Conservation (phyloP, 768 basidiomycete genomes). For the Mrakia blollopis region DNA sequence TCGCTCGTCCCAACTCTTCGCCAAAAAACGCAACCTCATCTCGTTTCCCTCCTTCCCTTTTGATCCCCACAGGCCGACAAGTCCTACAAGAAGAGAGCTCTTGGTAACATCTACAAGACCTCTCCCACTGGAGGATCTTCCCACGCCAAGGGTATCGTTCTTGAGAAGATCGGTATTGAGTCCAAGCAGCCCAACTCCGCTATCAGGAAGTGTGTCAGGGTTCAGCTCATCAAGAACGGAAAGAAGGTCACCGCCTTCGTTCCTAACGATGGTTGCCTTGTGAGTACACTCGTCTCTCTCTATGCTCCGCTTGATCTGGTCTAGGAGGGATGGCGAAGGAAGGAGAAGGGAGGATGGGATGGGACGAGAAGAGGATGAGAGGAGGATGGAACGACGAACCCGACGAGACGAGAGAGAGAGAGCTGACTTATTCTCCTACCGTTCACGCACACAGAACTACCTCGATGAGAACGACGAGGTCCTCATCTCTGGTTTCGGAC, state of each 20-base stretch:
- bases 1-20: background rate
- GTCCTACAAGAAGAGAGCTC: conserved; percentile 97
- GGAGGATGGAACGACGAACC: background rate
- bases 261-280: conserved; percentile 89
- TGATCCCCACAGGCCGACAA: conserved; percentile 73
- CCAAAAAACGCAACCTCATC: background rate
- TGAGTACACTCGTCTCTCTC: background rate
- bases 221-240: conserved; percentile 99
- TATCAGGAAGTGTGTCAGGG: conserved; percentile 99
- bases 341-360: background rate
- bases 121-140: conserved; percentile 99
- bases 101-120: conserved; percentile 99
- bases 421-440: conserved; percentile 1
- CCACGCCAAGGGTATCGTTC: conserved; percentile 99
- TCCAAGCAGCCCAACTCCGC: conserved; percentile 99
- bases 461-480: conserved; percentile 79
- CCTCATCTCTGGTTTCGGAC: conserved; percentile 99
- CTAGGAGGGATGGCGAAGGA: background rate
- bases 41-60: conserved; percentile 30
- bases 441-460: conserved; percentile 56
- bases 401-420: background rate
- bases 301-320: background rate
- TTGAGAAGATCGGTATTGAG: conserved; percentile 99
- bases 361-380: background rate
- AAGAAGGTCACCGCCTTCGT: conserved; percentile 99